These are phyloP conservation scores for sunflower (Helianthus annuus) DNA, from an alignment of 129 eudicot genomes.

Conservation along the genomic window DNA sequence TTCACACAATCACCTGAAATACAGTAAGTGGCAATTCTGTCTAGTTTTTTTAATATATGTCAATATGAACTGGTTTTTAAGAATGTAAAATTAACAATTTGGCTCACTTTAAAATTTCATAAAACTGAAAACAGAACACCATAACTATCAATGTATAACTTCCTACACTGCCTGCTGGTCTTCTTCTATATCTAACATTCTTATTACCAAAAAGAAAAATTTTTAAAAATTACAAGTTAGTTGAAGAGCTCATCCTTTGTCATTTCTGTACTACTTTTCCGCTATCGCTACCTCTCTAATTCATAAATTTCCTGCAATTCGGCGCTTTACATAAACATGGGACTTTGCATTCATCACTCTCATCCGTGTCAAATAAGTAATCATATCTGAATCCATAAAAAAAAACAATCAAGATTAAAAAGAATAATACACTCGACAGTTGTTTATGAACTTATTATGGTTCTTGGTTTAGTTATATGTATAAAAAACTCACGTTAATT, in stretches of 20 bases:
- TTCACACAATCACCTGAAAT: no score
- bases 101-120: background rate
- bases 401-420: background rate
- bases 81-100: background rate
- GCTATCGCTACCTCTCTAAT: constrained; percentile 48
- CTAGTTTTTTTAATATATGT: background rate
- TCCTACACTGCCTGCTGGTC: constrained; percentile 3
- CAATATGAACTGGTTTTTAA: background rate
- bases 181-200: constrained; percentile 27
- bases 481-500: constrained; percentile 64
- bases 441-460: background rate
- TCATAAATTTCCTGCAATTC: constrained; percentile 87
- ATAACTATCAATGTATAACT: constrained; percentile 18
- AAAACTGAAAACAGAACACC: constrained; percentile 13
- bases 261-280: constrained; percentile 41
- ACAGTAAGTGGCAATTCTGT: no score
- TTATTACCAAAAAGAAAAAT: constrained; percentile 20
- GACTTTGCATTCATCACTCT: constrained; percentile 88
- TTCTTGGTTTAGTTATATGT: background rate
- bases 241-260: constrained; percentile 30
- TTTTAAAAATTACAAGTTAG: constrained; percentile 24
- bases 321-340: constrained; percentile 90
- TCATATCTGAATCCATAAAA: constrained; percentile 67
- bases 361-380: constrained; percentile 93
- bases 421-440: background rate